Percentiles rank a stretch among this genome's conserved stretches.
Conservation (phyloP, 371 early-diverging fungal genomes). For the Mortierella sp. region DNA sequence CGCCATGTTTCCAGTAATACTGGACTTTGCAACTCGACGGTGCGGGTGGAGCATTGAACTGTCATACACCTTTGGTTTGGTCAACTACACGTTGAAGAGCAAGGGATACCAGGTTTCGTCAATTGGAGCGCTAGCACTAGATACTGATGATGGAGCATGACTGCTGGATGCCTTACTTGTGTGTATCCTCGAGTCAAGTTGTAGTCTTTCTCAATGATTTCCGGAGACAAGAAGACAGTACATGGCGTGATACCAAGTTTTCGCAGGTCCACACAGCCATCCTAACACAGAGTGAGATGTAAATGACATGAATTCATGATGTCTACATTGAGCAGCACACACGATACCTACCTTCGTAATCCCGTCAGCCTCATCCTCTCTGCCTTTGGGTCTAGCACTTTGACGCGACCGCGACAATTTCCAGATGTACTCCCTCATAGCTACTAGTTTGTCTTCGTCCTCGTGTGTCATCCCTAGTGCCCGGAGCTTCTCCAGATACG, state of each 20-base stretch:
- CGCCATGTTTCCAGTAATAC: constrained; percentile 37
- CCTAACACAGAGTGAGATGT: constrained; percentile 6
- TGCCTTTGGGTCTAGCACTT: constrained; percentile 53
- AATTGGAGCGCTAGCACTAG: background rate
- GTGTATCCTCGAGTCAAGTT: constrained; percentile 19
- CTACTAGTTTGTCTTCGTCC: constrained; percentile 78
- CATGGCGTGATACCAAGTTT: constrained; percentile 75
- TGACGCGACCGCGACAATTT: constrained; percentile 73
- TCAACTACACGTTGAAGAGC: constrained; percentile 2
- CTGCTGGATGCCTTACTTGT: constrained; percentile 12
- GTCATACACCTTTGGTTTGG: constrained; percentile 23
- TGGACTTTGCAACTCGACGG: constrained; percentile 30
- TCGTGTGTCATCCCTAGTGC: constrained; percentile 82
- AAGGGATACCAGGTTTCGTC: no score
- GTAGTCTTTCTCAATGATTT: constrained; percentile 47
- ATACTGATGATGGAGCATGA: background rate
- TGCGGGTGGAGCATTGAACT: constrained; percentile 17
- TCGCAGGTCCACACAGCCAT: constrained; percentile 65
- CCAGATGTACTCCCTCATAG: constrained; percentile 81
- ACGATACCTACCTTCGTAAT: constrained; percentile 31
- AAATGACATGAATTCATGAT: background rate
- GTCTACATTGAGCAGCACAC: no score
- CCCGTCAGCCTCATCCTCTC: constrained; percentile 35
- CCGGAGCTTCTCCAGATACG: constrained; percentile 66
- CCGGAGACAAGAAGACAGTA: constrained; percentile 77